phyloP scores from a whole-genome alignment of 2,329 filamentous ascomycete genomes.

The Phaeosphaeria sp. region DNA sequence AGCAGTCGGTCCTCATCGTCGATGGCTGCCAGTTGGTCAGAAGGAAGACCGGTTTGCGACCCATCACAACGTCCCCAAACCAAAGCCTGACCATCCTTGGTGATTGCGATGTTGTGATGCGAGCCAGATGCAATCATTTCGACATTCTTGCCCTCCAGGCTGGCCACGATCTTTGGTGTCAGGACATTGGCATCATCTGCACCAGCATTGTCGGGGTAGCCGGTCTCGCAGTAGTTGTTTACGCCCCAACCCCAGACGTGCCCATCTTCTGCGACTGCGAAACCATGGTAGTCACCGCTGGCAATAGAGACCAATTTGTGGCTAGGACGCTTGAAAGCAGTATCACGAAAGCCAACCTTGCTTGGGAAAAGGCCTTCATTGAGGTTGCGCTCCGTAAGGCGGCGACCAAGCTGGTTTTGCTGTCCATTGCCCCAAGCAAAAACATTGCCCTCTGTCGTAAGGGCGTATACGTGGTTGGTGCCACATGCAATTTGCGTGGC shows the following conservation, averaged over 20 bases:
- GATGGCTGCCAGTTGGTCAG: constrained; percentile 33
- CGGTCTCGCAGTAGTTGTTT: constrained; percentile 86
- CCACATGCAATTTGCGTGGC: constrained; percentile 70
- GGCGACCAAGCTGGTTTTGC: constrained; percentile 72
- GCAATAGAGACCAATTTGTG: constrained; percentile 66
- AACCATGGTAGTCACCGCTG: constrained; percentile 81
- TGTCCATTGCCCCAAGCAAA: constrained; percentile 76
- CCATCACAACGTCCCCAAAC: constrained; percentile 68
- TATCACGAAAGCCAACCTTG: constrained; percentile 61
- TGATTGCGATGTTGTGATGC: constrained; percentile 74
- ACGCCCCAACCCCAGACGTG: constrained; percentile 82
- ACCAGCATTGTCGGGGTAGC: constrained; percentile 67
- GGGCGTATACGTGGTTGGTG: constrained; percentile 73
- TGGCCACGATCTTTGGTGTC: constrained; percentile 68
- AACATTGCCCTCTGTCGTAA: constrained; percentile 69
- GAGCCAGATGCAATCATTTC: constrained; percentile 72
- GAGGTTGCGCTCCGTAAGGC: constrained; percentile 66
- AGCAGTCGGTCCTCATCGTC: constrained; percentile 52
- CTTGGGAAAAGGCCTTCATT: constrained; percentile 62
- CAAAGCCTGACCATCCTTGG: constrained; percentile 61
- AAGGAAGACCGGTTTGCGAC: constrained; percentile 57
- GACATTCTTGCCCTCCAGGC: constrained; percentile 69
- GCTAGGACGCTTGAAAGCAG: constrained; percentile 42
- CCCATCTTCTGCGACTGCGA: constrained; percentile 72
- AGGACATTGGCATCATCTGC: constrained; percentile 74